Conservation (phyloP, 768 basidiomycete species). For the Boletus pseudo-olivaceus region DNA sequence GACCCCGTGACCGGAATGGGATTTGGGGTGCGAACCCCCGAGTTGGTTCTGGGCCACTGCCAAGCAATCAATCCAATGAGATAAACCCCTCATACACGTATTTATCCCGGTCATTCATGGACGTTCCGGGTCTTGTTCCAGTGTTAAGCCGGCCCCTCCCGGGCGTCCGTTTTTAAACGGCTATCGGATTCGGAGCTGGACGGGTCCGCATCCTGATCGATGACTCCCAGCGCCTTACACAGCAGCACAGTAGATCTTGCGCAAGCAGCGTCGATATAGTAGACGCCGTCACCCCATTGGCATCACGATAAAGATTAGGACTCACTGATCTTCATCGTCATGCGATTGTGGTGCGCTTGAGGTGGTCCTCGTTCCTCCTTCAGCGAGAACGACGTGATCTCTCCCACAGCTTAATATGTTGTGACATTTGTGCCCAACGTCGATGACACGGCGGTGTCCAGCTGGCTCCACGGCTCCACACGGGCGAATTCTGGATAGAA, state of each 20-base stretch:
- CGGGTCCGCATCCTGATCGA: constrained; percentile 5
- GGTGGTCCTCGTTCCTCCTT: neutral
- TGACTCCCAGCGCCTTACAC: neutral
- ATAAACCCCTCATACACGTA: constrained; percentile 9
- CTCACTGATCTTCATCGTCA: neutral
- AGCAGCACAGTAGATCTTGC: neutral
- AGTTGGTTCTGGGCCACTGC: neutral
- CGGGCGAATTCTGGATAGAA: neutral
- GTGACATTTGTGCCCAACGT: neutral
- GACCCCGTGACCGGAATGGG: constrained; percentile 1
- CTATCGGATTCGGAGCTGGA: constrained; percentile 14
- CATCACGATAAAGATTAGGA: neutral
- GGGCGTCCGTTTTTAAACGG: constrained; percentile 1
- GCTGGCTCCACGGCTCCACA: neutral
- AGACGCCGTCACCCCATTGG: neutral
- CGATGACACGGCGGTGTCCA: constrained; percentile 3
- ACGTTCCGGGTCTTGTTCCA: neutral
- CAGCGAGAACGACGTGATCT: neutral
- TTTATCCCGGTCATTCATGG: neutral
- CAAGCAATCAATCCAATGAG: constrained; percentile 3
- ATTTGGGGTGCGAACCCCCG: constrained; percentile 11
- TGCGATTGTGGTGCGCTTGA: neutral
- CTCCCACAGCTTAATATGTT: neutral
- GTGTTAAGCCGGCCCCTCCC: neutral
- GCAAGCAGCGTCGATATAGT: neutral